Percentiles rank a stretch among this genome's conserved stretches.
Evolutionary conservation across 441 rosid species (phyloP).

Genomic region (Jatropha podagrica): DNA sequence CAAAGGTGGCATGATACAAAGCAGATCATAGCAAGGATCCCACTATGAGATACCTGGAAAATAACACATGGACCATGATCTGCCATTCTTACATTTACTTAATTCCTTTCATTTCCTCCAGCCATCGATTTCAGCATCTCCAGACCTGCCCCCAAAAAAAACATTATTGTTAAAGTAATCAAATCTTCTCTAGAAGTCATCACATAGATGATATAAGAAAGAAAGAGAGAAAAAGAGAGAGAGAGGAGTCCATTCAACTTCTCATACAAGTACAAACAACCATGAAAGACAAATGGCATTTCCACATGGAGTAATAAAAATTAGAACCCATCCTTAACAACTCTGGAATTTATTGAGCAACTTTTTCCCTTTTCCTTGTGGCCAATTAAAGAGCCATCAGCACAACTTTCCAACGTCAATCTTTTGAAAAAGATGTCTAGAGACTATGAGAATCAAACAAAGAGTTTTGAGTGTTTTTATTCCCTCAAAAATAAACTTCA

Average conservation of each 20-base stretch:
- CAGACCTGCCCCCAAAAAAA: constrained; percentile 30
- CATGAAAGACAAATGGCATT: neutral
- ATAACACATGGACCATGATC: constrained; percentile 32
- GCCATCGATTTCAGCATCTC: constrained; percentile 24
- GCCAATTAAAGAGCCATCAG: too few species aligned
- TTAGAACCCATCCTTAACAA: neutral
- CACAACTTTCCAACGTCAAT: too few species aligned
- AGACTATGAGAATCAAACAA: too few species aligned
- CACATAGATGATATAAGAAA: neutral
- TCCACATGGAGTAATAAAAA: neutral
- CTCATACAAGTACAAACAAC: neutral
- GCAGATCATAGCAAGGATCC: constrained; percentile 38
- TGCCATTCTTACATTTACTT: constrained; percentile 35
- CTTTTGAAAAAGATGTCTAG: too few species aligned
- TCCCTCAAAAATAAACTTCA: too few species aligned
- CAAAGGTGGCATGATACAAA: constrained; percentile 45
- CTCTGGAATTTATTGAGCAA: too few species aligned
- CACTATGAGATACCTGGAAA: constrained; percentile 27
- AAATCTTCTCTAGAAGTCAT: neutral
- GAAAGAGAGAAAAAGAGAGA: neutral
- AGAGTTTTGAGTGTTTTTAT: too few species aligned
- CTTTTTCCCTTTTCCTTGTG: too few species aligned
- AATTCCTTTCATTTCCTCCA: constrained; percentile 29
- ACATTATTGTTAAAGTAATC: neutral
- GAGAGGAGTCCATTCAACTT: neutral